Percentiles rank a stretch among this genome's conserved stretches.
phyloP scores from a whole-genome alignment of 176 grass and related monocot species.

The Rhynchospora tenuis region DNA sequence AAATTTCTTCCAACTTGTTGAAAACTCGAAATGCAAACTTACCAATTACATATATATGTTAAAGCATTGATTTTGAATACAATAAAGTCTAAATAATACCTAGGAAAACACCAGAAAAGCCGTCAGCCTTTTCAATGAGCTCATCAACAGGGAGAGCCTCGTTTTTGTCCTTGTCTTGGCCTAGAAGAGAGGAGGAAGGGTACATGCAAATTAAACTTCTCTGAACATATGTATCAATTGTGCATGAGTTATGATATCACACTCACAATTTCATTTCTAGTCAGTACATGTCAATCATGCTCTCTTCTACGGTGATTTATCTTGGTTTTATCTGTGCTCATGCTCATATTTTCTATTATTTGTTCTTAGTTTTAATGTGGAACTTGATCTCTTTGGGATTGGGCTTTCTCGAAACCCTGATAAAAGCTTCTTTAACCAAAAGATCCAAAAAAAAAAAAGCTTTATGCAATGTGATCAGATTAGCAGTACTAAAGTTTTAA shows the following conservation, averaged over 20 bases:
- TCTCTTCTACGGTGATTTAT: neutral
- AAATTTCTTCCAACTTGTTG: neutral
- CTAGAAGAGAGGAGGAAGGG: constrained; percentile 60
- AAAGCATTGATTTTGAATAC: neutral
- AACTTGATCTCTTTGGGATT: neutral
- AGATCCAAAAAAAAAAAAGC: neutral
- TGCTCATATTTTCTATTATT: neutral
- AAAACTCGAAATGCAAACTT: neutral
- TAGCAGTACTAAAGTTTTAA: neutral
- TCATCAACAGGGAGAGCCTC: no score
- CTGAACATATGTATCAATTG: neutral
- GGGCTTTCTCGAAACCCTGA: neutral
- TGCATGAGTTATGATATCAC: neutral
- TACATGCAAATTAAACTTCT: neutral
- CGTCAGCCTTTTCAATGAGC: no score
- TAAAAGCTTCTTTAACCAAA: neutral
- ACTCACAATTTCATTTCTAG: neutral
- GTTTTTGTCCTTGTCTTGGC: no score
- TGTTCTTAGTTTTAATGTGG: neutral
- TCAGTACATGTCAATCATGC: neutral
- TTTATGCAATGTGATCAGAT: neutral
- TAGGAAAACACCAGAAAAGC: constrained; percentile 89
- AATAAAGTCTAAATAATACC: constrained; percentile 20
- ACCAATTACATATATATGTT: neutral
- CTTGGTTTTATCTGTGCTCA: no score